phyloP scores from a whole-genome alignment of 306 rosid species.

The Alnus rubra region DNA sequence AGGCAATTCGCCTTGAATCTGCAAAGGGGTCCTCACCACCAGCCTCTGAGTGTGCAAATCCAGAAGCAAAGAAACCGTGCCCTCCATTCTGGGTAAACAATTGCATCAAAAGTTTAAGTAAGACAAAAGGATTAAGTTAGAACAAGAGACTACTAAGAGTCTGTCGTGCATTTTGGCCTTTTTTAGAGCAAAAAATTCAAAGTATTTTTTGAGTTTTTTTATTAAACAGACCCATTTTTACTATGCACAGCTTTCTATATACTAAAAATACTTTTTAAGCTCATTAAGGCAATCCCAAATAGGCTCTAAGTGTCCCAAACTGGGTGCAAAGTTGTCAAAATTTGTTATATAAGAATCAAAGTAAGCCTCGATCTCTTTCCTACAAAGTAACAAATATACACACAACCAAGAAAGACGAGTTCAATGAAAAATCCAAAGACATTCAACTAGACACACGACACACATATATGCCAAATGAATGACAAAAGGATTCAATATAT shows the following conservation, averaged over 20 bases:
- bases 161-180: too few species aligned
- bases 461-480: neutral
- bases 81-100: conserved; percentile 67
- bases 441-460: conserved; percentile 9
- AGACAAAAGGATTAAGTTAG: conserved; percentile 21
- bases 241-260: too few species aligned
- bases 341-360: neutral
- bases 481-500: neutral
- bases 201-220: too few species aligned
- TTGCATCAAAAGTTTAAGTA: conserved; percentile 41
- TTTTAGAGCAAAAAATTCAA: too few species aligned
- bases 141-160: conserved; percentile 10
- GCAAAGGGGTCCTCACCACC: conserved; percentile 74
- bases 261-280: too few species aligned
- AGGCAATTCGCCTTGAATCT: conserved; percentile 77
- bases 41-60: conserved; percentile 60
- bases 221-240: too few species aligned
- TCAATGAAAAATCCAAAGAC: neutral
- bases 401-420: neutral
- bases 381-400: conserved; percentile 9
- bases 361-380: conserved; percentile 6
- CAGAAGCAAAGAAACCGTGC: conserved; percentile 65
- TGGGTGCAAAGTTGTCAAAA: conserved; percentile 2
- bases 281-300: too few species aligned
- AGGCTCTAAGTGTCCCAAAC: neutral